Conservation (phyloP, 1,139 yeast species). For the Torulaspora pretoriensis region DNA sequence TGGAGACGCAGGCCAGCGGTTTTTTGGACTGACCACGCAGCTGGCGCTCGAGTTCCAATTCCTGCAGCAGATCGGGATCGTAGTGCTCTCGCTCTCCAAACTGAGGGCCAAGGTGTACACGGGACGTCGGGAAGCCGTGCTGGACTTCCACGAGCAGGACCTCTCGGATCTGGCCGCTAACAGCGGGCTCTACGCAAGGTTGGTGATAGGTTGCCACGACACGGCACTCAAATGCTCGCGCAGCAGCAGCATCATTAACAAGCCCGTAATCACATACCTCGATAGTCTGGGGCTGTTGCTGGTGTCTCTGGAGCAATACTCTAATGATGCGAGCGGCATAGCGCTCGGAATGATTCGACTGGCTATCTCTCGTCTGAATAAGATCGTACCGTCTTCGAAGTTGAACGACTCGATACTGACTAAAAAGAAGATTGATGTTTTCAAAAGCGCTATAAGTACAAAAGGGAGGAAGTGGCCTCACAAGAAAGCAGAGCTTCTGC, state of each 20-base stretch:
- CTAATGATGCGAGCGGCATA: constrained; percentile 24
- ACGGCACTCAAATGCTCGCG: constrained; percentile 9
- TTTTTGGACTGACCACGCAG: constrained; percentile 10
- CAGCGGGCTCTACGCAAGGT: constrained; percentile 27
- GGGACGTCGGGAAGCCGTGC: constrained; percentile 20
- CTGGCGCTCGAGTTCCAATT: constrained; percentile 19
- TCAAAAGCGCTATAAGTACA: constrained; percentile 11
- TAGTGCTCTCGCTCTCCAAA: constrained; percentile 30
- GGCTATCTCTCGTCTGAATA: constrained; percentile 17
- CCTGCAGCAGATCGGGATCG: constrained; percentile 30
- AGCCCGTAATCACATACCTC: constrained; percentile 19
- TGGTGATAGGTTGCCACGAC: constrained; percentile 31
- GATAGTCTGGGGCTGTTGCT: constrained; percentile 25
- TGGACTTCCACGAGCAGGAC: constrained; percentile 31
- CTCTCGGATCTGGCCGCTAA: constrained; percentile 22
- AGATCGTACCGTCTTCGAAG: constrained; percentile 18
- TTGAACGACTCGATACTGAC: constrained; percentile 17
- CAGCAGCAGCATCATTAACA: constrained; percentile 14
- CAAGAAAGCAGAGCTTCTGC: constrained; percentile 13
- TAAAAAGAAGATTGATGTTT: constrained; percentile 12
- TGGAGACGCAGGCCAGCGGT: background rate
- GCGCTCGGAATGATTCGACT: constrained; percentile 32
- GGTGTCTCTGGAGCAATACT: constrained; percentile 30
- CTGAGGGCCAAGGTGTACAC: constrained; percentile 25
- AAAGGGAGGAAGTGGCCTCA: constrained; percentile 2